A percentile compares a stretch with the other conserved stretches of the same genome.
These are phyloP conservation scores for Pichia pseudocactophila DNA, from an alignment of 805 yeast genomes.

Conservation along the genomic window DNA sequence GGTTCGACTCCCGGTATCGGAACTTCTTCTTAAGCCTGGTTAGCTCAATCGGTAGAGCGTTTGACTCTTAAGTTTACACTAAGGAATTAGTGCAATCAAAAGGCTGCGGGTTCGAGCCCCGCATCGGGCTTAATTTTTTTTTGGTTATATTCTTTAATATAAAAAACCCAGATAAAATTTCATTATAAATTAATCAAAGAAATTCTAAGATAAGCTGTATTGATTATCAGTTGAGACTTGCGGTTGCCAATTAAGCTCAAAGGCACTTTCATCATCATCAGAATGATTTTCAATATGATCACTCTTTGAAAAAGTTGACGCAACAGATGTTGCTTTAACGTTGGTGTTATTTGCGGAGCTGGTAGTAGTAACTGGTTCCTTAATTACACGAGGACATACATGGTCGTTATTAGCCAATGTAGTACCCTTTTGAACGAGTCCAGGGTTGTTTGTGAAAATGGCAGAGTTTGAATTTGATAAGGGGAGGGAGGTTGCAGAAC, in stretches of 20 bases:
- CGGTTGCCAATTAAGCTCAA: conserved; percentile 9
- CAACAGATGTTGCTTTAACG: too few species aligned
- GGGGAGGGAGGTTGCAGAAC: conserved; percentile 3
- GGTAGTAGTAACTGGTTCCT: too few species aligned
- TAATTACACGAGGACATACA: not conserved
- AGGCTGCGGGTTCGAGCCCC: conserved; percentile 14
- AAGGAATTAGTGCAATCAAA: conserved; percentile 6
- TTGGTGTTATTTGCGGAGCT: too few species aligned
- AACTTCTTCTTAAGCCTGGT: conserved; percentile 15
- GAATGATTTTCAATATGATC: not conserved
- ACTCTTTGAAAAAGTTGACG: not conserved
- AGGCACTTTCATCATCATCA: conserved; percentile 4
- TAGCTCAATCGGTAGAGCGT: conserved; percentile 13
- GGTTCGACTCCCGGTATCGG: conserved; percentile 37
- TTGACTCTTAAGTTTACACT: conserved; percentile 8
- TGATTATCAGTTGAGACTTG: conserved; percentile 7
- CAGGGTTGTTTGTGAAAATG: conserved; percentile 4
- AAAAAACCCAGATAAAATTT: too few species aligned
- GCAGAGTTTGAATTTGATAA: conserved; percentile 3
- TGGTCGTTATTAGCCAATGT: not conserved
- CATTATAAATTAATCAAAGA: too few species aligned
- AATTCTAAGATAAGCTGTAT: not conserved
- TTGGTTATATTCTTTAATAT: not conserved
- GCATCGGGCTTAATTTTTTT: conserved; percentile 11
- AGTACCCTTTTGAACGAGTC: conserved; percentile 8